These are phyloP conservation scores for Populus ilicifolia DNA, from an alignment of 345 rosid genomes.

Conservation along the genomic window DNA sequence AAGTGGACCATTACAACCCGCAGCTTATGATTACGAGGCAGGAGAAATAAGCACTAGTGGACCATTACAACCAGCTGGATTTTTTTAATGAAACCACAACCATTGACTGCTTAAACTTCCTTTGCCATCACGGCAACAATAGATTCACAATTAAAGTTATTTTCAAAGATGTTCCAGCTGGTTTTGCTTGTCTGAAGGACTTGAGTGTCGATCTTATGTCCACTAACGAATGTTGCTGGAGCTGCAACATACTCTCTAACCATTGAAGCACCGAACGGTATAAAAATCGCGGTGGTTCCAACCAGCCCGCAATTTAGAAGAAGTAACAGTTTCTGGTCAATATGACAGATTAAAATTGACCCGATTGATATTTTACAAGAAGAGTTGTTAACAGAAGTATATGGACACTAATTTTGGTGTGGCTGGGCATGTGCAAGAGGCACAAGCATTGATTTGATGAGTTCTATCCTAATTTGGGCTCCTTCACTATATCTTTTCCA, in stretches of 20 bases:
- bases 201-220: slow-evolving; percentile 44
- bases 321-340: neutral
- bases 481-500: slow-evolving; percentile 3
- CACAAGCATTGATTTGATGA: neutral
- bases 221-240: slow-evolving; percentile 60
- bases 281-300: neutral
- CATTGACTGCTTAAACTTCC: slow-evolving; percentile 65
- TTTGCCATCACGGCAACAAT: slow-evolving; percentile 58
- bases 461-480: neutral
- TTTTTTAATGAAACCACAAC: slow-evolving; percentile 61
- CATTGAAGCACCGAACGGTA: neutral
- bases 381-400: neutral
- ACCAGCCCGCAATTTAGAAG: neutral
- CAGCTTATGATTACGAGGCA: slow-evolving; percentile 62
- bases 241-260: slow-evolving; percentile 24
- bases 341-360: neutral
- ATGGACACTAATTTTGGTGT: neutral
- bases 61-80: slow-evolving; percentile 49
- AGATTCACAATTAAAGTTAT: slow-evolving; percentile 38
- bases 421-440: neutral
- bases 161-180: slow-evolving; percentile 34
- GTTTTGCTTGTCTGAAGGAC: slow-evolving; percentile 51
- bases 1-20: slow-evolving; percentile 49
- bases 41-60: slow-evolving; percentile 56
- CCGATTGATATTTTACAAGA: neutral